phyloP scores from a whole-genome alignment of 306 rosid species.

The Cucumis sativus region Cucumber_9930_V3 NC_026658.2:1697001-1697500 shows the following conservation, averaged over 20 bases:
- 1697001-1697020: slow-evolving; percentile 47
- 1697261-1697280: slow-evolving; percentile 46
- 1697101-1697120: slow-evolving; percentile 60
- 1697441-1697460: slow-evolving; percentile 41
- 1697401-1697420: slow-evolving; percentile 59
- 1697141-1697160: slow-evolving; percentile 40
- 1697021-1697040: slow-evolving; percentile 46
- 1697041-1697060: slow-evolving; percentile 39
- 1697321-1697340: slow-evolving; percentile 37
- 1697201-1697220: slow-evolving; percentile 56
- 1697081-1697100: slow-evolving; percentile 59
- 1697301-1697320: slow-evolving; percentile 64
- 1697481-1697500: slow-evolving; percentile 62
- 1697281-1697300: slow-evolving; percentile 62
- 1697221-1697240: slow-evolving; percentile 48
- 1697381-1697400: slow-evolving; percentile 48
- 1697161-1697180: slow-evolving; percentile 39
- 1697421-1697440: slow-evolving; percentile 39
- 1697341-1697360: slow-evolving; percentile 52
- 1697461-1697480: slow-evolving; percentile 33
- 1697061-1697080: slow-evolving; percentile 45
- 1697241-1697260: slow-evolving; percentile 39
- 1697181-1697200: slow-evolving; percentile 56
- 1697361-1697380: slow-evolving; percentile 60
- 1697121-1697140: slow-evolving; percentile 47